Evolutionary conservation across 768 basidiomycete genomes (phyloP).

Genomic region (Xerocomellus dryophilus): DNA sequence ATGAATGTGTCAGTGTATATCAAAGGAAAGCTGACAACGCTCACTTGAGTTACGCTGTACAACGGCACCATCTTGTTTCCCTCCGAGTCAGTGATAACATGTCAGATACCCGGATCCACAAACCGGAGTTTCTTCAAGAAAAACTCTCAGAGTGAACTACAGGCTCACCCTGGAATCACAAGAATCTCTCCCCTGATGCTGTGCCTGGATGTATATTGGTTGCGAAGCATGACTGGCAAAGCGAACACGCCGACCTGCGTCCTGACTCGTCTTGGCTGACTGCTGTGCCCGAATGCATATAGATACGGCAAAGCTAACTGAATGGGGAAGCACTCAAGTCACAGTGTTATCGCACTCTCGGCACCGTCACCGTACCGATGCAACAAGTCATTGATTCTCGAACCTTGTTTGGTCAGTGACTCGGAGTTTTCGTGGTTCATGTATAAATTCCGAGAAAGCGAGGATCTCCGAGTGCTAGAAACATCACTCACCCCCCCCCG

Average conservation of each 20-base stretch:
- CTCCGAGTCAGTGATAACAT: background rate
- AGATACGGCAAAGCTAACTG: background rate
- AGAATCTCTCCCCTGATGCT: background rate
- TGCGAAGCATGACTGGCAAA: background rate
- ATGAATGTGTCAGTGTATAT: background rate
- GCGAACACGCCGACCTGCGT: background rate
- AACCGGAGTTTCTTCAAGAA: background rate
- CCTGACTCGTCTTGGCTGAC: background rate
- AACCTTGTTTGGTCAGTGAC: constrained; percentile 8
- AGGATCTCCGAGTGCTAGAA: background rate
- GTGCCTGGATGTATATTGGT: background rate
- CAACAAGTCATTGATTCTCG: background rate
- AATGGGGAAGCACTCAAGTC: too few species aligned
- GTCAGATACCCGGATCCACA: background rate
- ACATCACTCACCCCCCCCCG: background rate
- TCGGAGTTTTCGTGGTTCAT: background rate
- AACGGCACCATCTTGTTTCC: background rate
- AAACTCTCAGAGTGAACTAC: background rate
- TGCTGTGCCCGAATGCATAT: background rate
- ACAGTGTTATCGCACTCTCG: too few species aligned
- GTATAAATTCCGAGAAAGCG: constrained; percentile 3
- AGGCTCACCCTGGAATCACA: background rate
- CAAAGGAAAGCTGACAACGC: too few species aligned
- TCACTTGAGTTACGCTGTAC: too few species aligned
- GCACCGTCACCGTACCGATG: constrained; percentile 1